Base-by-base conservation (phyloP, 495 filamentous ascomycete genomes). In the Cairneyella variabilis region DNA sequence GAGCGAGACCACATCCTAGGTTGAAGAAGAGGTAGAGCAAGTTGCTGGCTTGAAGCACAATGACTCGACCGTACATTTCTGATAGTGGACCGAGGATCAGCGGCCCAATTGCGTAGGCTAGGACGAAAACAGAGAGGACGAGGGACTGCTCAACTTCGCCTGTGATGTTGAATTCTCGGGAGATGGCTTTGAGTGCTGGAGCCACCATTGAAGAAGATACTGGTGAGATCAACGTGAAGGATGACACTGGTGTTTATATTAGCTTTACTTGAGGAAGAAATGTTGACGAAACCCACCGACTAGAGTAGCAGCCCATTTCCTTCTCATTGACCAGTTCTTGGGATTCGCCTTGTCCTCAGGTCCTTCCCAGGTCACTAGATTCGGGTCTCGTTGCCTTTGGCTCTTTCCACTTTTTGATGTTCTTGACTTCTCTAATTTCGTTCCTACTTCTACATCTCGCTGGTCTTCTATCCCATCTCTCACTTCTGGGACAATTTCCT, bases 191-290 rank as follows among this genome's bases (percentile, higher is more conserved):
- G 7, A 90, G 62, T 0, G 82, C 83, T 0, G 89, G 89, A 0
- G 88, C 83, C 5, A 91, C 78, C 77, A 92, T 89, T 10, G 82
- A 82, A 3, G 80, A 84, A 3, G 70, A 67, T 21, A 77, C 60
- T 0, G 88, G 86, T 0, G 87, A 88, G 49, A 92, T 85, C 54
- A 91, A 81, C 0, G 84, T 89, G 64, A 83, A 86, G 16, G 71
- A 70, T 0, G 83, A 71, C 11, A 75, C 67, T 68, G 40, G 66
- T 1, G 20, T 11, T 11, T 7, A 38, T 50, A 20, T 45, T 27
- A 47, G 27, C 44, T 25, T 34, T 12, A 32, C 14, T 34, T 34
- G 22, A 2, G 14, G 26, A 20, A 34, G 26, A 9, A 1, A 4
- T 23, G 3, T 5, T 2, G 27, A 1, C 21, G 7, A 7, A 7